These are phyloP conservation scores for Salvia splendens DNA, from an alignment of 257 asterid genomes.

Conservation along the genomic window DNA sequence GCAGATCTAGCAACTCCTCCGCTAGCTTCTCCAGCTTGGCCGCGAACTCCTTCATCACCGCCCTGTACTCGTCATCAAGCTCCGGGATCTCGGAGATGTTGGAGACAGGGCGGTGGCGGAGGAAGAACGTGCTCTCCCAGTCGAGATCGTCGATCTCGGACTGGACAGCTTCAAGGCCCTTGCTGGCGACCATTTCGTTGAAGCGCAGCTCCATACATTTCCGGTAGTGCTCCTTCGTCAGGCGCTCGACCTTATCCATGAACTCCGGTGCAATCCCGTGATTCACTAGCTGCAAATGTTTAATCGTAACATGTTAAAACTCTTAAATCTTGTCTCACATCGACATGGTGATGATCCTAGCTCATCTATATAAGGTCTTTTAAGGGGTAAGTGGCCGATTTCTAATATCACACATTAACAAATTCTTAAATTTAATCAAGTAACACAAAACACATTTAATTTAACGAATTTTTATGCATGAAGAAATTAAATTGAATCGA, in stretches of 20 bases:
- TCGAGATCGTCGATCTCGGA: constrained; percentile 55
- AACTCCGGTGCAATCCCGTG: constrained; percentile 58
- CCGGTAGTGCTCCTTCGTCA: constrained; percentile 59
- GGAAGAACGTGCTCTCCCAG: constrained; percentile 69
- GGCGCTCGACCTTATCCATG: constrained; percentile 55
- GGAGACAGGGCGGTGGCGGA: constrained; percentile 61
- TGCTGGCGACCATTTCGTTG: constrained; percentile 55
- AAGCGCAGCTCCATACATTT: constrained; percentile 55
- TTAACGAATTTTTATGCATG: too few relatives aligned
- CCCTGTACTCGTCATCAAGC: constrained; percentile 57
- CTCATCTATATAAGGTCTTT: too few relatives aligned
- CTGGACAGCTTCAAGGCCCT: constrained; percentile 54
- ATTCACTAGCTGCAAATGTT: constrained; percentile 41
- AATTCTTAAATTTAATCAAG: too few relatives aligned
- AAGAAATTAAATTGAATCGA: too few relatives aligned
- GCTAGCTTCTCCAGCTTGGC: constrained; percentile 50
- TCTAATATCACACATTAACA: too few relatives aligned
- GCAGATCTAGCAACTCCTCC: constrained; percentile 53
- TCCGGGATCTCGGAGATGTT: constrained; percentile 55
- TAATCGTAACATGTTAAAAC: too few relatives aligned
- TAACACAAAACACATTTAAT: too few relatives aligned
- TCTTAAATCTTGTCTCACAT: not conserved
- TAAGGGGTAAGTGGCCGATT: too few relatives aligned
- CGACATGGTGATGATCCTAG: too few relatives aligned
- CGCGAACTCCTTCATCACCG: constrained; percentile 56